These are phyloP conservation scores for Grigorovia jiainica DNA, from an alignment of 805 yeast genomes.

Conservation along the genomic window DNA sequence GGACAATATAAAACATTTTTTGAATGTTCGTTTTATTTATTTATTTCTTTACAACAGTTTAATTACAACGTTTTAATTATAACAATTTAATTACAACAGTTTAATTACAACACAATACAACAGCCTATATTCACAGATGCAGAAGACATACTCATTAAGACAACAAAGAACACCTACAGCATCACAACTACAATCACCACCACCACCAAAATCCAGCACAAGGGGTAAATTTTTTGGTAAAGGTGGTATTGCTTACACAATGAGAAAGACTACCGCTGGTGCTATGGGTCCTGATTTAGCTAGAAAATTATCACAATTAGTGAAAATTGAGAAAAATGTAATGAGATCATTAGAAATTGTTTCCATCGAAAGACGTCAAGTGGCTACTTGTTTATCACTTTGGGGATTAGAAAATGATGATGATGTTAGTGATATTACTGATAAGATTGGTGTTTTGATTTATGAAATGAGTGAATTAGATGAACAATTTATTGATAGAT, in stretches of 20 bases:
- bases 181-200: slow-evolving; percentile 92
- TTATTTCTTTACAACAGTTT: too few relatives aligned
- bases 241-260: slow-evolving; percentile 45
- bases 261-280: slow-evolving; percentile 68
- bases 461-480: slow-evolving; percentile 81
- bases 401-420: slow-evolving; percentile 89
- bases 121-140: slow-evolving; percentile 42
- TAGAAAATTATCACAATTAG: slow-evolving; percentile 60
- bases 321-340: slow-evolving; percentile 75
- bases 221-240: slow-evolving; percentile 89
- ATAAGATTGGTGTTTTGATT: slow-evolving; percentile 73
- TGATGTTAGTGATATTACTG: slow-evolving; percentile 78
- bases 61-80: too few relatives aligned
- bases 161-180: slow-evolving; percentile 95
- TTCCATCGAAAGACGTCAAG: slow-evolving; percentile 69
- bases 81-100: neutral
- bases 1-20: too few relatives aligned
- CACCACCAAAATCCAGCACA: slow-evolving; percentile 78
- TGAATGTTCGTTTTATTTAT: too few relatives aligned
- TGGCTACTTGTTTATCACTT: slow-evolving; percentile 69
- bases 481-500: slow-evolving; percentile 77
- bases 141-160: slow-evolving; percentile 96
- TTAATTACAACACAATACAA: neutral
- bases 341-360: slow-evolving; percentile 70
- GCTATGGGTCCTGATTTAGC: slow-evolving; percentile 73